These are phyloP conservation scores for Fusarium poae DNA, from an alignment of 2,329 filamentous ascomycete genomes.

Conservation along the genomic window DNA sequence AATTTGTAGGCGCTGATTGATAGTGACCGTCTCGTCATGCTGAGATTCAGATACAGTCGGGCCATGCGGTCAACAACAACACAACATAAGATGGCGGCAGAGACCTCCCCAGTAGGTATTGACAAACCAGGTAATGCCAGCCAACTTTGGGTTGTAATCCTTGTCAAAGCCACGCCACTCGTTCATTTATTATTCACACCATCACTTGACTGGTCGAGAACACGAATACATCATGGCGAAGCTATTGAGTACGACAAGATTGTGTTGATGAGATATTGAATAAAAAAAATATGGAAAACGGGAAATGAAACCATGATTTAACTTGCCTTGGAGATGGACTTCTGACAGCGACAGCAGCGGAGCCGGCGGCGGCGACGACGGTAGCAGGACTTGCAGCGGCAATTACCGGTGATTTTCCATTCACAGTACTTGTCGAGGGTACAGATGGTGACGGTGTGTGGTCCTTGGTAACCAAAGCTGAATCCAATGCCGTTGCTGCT, in stretches of 20 bases:
- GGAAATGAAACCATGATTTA: not conserved
- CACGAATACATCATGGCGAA: slow-evolving; percentile 36
- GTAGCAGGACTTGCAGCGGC: not conserved
- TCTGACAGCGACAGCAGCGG: slow-evolving; percentile 1
- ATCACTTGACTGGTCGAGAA: slow-evolving; percentile 42
- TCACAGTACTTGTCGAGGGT: slow-evolving; percentile 20
- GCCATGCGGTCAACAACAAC: slow-evolving; percentile 44
- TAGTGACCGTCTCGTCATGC: slow-evolving; percentile 30
- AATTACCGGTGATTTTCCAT: slow-evolving; percentile 28
- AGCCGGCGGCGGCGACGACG: not conserved
- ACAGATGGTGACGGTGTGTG: slow-evolving; percentile 37
- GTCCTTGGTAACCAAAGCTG: slow-evolving; percentile 31
- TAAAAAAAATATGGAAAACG: not conserved
- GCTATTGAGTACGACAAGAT: slow-evolving; percentile 16
- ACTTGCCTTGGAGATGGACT: slow-evolving; percentile 38
- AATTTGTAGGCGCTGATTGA: slow-evolving; percentile 27
- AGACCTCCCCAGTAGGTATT: slow-evolving; percentile 17
- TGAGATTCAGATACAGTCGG: slow-evolving; percentile 35
- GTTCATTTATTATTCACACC: slow-evolving; percentile 19
- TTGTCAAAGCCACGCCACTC: slow-evolving; percentile 47
- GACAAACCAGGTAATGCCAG: slow-evolving; percentile 48
- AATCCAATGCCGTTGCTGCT: slow-evolving; percentile 25
- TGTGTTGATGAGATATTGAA: not conserved
- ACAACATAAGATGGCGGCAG: slow-evolving; percentile 7
- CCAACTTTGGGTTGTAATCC: slow-evolving; percentile 41